A percentile compares a stretch with the other conserved stretches of the same genome.
These are phyloP conservation scores for Cryptococcus floricola DNA, from an alignment of 1,284 basidiomycete species.

Conservation along the genomic window DNA sequence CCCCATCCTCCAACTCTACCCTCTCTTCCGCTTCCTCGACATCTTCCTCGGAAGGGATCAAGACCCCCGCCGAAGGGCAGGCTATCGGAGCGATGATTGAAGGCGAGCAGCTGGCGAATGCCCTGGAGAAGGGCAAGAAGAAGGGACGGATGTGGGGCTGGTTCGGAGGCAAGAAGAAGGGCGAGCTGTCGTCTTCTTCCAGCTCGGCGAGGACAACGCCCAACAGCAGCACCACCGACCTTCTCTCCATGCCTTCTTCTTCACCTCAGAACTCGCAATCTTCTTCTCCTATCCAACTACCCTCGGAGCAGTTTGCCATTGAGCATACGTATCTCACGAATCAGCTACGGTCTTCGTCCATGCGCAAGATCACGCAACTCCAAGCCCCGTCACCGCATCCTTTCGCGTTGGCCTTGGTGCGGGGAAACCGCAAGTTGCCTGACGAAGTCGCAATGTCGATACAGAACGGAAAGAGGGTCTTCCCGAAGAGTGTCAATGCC, in stretches of 20 bases:
- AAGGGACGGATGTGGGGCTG: constrained; percentile 14
- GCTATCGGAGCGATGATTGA: constrained; percentile 19
- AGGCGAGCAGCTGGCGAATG: constrained; percentile 21
- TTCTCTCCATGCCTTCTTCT: background rate
- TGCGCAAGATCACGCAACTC: constrained; percentile 34
- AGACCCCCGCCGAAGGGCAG: constrained; percentile 29
- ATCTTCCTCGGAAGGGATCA: constrained; percentile 31
- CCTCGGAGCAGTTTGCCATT: constrained; percentile 5
- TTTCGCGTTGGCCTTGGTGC: constrained; percentile 28
- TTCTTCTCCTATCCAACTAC: constrained; percentile 1
- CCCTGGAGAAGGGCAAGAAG: constrained; percentile 21
- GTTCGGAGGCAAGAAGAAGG: constrained; percentile 5
- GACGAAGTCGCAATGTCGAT: constrained; percentile 42
- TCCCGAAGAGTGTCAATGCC: constrained; percentile 37
- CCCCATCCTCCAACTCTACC: constrained; percentile 28
- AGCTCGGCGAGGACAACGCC: constrained; percentile 16
- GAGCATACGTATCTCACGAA: constrained; percentile 20
- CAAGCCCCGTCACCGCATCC: constrained; percentile 43
- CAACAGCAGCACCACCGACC: constrained; percentile 14
- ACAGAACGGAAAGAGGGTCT: constrained; percentile 35
- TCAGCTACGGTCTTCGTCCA: constrained; percentile 34
- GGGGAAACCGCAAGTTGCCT: constrained; percentile 36
- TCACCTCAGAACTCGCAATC: constrained; percentile 6
- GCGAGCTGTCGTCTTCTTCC: constrained; percentile 1
- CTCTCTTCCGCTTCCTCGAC: constrained; percentile 27